Evolutionary conservation across 2,329 filamentous ascomycete genomes (phyloP), one percentile per base, ranked within the genome.

Genomic region (Tolypocladium nubicola): DNA sequence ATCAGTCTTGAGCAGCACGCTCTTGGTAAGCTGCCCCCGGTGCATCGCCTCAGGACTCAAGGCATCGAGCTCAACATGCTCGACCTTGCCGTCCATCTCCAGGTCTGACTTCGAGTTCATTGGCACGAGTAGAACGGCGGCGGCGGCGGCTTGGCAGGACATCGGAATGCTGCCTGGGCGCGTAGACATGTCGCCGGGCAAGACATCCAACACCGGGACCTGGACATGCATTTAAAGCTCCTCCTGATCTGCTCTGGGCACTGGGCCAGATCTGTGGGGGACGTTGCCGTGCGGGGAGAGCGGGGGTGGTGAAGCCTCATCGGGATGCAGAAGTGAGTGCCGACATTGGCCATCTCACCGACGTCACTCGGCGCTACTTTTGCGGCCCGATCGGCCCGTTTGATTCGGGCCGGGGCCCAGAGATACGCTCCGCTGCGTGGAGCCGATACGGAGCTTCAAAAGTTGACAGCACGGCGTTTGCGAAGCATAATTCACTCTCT

Each of bases 1-100:
- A 56, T 70, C 68, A 8, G 66, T 62, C 58, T 70, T 69, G 56
- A 67, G 61, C 1, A 70, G 61, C 19, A 70, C 58, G 0, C 50
- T 62, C 49, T 56, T 62, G 4, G 67, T 67, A 52, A 70, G 40
- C 6, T 45, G 54, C 2, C 59, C 60, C 7, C 54, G 52, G 23
- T 59, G 58, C 38, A 57, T 33, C 2, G 23, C 37, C 11, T 60
- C 62, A 2, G 55, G 52, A 54, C 58, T 47, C 30, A 52, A 53
- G 35, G 60, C 59, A 21, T 60, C 54, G 52, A 63, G 58, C 56
- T 62, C 58, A 53, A 63, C 61, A 53, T 64, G 58, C 19, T 63
- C 60, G 21, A 43, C 54, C 54, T 67, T 64, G 38, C 56, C 53
- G 43, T 61, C 53, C 56, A 63, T 62, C 4, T 57, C 57, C 23